These are phyloP conservation scores for Ophiocordyceps camponoti-floridani DNA, from an alignment of 2,329 filamentous ascomycete species.

Conservation along the genomic window DNA sequence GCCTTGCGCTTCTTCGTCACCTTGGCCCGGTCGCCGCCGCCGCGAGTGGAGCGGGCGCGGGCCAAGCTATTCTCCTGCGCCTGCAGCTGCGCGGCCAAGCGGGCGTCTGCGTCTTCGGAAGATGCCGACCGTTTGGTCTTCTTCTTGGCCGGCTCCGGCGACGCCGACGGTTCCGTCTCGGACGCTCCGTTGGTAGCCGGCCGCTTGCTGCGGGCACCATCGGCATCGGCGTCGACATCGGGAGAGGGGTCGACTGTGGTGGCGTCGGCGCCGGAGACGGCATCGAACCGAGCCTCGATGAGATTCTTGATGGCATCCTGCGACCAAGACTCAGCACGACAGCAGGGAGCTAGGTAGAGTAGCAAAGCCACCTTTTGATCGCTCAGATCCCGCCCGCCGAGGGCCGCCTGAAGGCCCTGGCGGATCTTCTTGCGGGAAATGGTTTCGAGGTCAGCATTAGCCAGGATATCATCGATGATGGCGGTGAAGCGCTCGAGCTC, in stretches of 20 bases:
- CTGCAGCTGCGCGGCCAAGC: constrained; percentile 73
- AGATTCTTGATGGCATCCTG: constrained; percentile 53
- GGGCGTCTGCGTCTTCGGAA: constrained; percentile 62
- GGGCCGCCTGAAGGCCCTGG: constrained; percentile 32
- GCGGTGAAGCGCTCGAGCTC: constrained; percentile 34
- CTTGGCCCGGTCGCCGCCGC: constrained; percentile 43
- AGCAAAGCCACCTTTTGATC: constrained; percentile 32
- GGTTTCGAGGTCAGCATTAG: constrained; percentile 39
- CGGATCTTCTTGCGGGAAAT: constrained; percentile 46
- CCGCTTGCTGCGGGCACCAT: constrained; percentile 15
- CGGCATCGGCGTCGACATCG: constrained; percentile 13
- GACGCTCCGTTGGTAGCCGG: constrained; percentile 15
- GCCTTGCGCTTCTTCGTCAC: constrained; percentile 47
- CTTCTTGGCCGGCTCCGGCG: constrained; percentile 32
- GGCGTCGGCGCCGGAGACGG: constrained; percentile 36
- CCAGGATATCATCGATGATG: constrained; percentile 42
- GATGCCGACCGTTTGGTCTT: constrained; percentile 48
- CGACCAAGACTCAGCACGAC: background rate
- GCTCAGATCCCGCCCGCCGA: constrained; percentile 38
- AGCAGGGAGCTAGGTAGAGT: background rate
- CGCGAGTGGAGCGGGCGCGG: constrained; percentile 56
- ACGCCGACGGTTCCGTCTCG: constrained; percentile 27
- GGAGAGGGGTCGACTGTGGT: constrained; percentile 15
- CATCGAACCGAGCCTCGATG: constrained; percentile 59
- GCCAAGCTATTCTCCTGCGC: constrained; percentile 68